phyloP scores from a whole-genome alignment of 768 basidiomycete species.

The Trametopsis cervina region DNA sequence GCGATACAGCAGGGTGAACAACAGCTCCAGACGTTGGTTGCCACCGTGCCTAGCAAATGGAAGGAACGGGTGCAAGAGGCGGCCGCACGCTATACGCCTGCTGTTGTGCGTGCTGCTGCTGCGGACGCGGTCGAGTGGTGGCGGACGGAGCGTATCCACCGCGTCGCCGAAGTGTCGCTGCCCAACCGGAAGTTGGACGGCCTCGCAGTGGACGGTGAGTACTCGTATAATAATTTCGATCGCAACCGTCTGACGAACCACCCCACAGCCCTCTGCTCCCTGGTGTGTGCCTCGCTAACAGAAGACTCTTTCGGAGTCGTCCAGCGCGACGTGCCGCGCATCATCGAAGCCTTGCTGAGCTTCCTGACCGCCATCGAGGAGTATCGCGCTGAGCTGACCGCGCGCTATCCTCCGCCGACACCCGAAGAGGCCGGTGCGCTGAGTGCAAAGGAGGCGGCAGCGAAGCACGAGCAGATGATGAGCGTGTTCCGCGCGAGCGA shows the following conservation, averaged over 20 bases:
- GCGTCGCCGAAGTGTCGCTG: slow-evolving; percentile 45
- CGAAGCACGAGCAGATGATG: slow-evolving; percentile 31
- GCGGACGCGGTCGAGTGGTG: slow-evolving; percentile 42
- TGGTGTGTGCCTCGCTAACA: slow-evolving; percentile 64
- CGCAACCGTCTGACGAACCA: background rate
- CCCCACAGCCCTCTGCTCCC: slow-evolving; percentile 51
- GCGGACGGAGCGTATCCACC: slow-evolving; percentile 45
- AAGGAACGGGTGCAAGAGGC: slow-evolving; percentile 8
- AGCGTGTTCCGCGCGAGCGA: slow-evolving; percentile 55
- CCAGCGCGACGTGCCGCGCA: slow-evolving; percentile 77
- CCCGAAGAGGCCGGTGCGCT: slow-evolving; percentile 27
- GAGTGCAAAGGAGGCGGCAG: slow-evolving; percentile 29
- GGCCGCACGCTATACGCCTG: slow-evolving; percentile 26
- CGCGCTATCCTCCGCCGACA: slow-evolving; percentile 31
- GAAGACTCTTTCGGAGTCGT: slow-evolving; percentile 83
- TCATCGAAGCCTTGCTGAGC: slow-evolving; percentile 67
- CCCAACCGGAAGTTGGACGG: slow-evolving; percentile 60
- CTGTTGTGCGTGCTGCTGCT: slow-evolving; percentile 21
- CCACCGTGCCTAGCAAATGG: slow-evolving; percentile 13
- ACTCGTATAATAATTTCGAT: background rate
- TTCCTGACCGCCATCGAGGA: slow-evolving; percentile 64
- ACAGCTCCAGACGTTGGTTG: slow-evolving; percentile 16
- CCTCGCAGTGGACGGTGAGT: slow-evolving; percentile 52
- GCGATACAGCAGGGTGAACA: slow-evolving; percentile 22
- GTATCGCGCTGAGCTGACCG: slow-evolving; percentile 48